Evolutionary conservation across 495 filamentous ascomycete genomes (phyloP).

Genomic region (Baudoinia panamericana): DNA sequence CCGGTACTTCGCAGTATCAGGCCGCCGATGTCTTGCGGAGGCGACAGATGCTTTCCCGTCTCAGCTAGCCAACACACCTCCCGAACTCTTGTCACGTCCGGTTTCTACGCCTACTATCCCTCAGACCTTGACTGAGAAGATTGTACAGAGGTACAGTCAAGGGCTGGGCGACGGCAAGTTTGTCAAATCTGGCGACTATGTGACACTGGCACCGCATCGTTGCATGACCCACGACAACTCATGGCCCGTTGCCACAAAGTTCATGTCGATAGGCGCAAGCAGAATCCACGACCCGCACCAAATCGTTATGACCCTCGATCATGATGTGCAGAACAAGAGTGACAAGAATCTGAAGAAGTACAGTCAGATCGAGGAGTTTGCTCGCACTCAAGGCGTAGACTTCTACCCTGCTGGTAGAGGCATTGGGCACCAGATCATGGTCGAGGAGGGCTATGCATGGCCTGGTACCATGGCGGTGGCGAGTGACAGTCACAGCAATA

Average conservation of each 20-base stretch:
- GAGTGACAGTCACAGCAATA: slow-evolving; percentile 73
- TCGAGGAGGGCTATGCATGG: slow-evolving; percentile 69
- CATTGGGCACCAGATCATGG: slow-evolving; percentile 85
- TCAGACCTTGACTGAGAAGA: slow-evolving; percentile 87
- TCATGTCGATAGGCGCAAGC: slow-evolving; percentile 75
- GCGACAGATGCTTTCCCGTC: slow-evolving; percentile 34
- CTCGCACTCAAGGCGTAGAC: slow-evolving; percentile 61
- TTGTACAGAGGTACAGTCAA: slow-evolving; percentile 65
- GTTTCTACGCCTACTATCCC: slow-evolving; percentile 29
- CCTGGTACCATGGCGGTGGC: slow-evolving; percentile 77
- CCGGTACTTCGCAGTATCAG: slow-evolving; percentile 5
- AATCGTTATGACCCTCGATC: slow-evolving; percentile 82
- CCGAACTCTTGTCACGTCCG: slow-evolving; percentile 24
- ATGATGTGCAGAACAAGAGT: slow-evolving; percentile 82
- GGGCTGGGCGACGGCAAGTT: slow-evolving; percentile 59
- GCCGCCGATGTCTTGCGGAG: slow-evolving; percentile 10
- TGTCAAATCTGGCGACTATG: slow-evolving; percentile 23
- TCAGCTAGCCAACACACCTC: slow-evolving; percentile 26
- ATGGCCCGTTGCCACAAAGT: slow-evolving; percentile 75
- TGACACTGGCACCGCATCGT: slow-evolving; percentile 57
- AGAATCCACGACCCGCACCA: slow-evolving; percentile 59
- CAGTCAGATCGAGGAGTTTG: slow-evolving; percentile 72
- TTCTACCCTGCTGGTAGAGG: slow-evolving; percentile 77
- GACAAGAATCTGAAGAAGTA: slow-evolving; percentile 80
- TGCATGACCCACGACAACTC: slow-evolving; percentile 94